Conservation (phyloP, 176 grass and related monocot genomes). For the Oryza rufipogon region DNA sequence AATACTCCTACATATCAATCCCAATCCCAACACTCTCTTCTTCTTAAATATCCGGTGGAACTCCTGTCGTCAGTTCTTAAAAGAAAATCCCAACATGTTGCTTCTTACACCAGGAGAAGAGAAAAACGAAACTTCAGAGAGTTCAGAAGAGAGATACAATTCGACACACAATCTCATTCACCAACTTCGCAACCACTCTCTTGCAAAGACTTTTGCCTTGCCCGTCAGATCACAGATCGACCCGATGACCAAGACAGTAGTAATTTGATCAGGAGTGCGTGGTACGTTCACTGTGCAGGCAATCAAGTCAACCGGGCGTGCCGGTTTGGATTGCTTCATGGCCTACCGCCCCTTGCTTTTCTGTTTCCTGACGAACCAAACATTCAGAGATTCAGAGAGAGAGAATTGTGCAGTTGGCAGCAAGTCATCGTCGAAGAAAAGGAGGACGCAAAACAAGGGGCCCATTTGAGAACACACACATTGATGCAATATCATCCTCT, state of each 20-base stretch:
- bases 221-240: background rate
- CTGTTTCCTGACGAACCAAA: background rate
- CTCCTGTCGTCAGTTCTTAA: no score
- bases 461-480: background rate
- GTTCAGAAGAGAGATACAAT: background rate
- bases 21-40: background rate
- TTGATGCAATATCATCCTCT: background rate
- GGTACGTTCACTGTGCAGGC: background rate
- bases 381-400: background rate
- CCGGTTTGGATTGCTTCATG: background rate
- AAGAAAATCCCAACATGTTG: background rate
- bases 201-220: background rate
- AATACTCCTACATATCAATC: background rate
- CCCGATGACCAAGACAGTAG: background rate
- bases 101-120: background rate
- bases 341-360: background rate
- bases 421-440: background rate
- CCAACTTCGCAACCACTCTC: conserved; percentile 1
- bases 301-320: conserved; percentile 1
- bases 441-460: background rate
- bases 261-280: background rate
- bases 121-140: background rate
- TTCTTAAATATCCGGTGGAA: no score
- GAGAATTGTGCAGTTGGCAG: background rate
- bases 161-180: background rate